Base-by-base conservation (phyloP, 352 stramenopile genomes). In the Peronospora destructor region DNA sequence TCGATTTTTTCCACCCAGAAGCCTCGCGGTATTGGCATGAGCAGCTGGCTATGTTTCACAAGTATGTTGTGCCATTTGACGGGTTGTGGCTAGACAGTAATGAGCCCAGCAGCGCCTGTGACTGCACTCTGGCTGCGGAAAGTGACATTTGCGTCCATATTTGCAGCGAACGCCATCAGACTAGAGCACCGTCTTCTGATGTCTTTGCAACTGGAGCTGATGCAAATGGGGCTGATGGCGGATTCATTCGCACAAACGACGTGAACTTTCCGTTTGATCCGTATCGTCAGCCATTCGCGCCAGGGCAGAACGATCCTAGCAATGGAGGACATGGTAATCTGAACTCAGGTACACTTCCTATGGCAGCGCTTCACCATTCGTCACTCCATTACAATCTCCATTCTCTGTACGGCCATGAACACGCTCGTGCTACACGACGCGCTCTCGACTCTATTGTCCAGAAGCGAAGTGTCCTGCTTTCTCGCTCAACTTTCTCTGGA, bases 381-480 rank as follows among this genome's bases (percentile, higher is more conserved):
- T 86, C 81, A 7, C 65, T 91, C 13, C 76, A 95, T 47, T 95
- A 94, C 63, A 91, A 95, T 41, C 35, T 93, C 0, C 85, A 95
- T 50, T 91, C 80, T 13, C 30, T 95, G 0, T 94, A 94, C 39
- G 84, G 85, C 0, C 73, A 87, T 29, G 65, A 66, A 0, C 73
- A 94, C 36, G 59, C 73, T 17, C 72, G 68, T 21, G 51, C 60
- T 14, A 94, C 84, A 2, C 66, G 61, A 1, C 9, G 66, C 3
- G 75, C 66, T 0, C 32, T 94, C 10, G 56, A 85, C 9, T 3
- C 35, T 0, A 68, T 94, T 12, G 34, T 87, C 7, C 42, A 63
- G 6, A 76, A 78, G 32, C 76, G 85, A 10, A 81, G 72, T 56
- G 26, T 95, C 6, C 38, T 89, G 4, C 44, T 94, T 4, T 87